Conservation (phyloP, 176 grass and related monocot genomes). For the Juncus effusus region DNA sequence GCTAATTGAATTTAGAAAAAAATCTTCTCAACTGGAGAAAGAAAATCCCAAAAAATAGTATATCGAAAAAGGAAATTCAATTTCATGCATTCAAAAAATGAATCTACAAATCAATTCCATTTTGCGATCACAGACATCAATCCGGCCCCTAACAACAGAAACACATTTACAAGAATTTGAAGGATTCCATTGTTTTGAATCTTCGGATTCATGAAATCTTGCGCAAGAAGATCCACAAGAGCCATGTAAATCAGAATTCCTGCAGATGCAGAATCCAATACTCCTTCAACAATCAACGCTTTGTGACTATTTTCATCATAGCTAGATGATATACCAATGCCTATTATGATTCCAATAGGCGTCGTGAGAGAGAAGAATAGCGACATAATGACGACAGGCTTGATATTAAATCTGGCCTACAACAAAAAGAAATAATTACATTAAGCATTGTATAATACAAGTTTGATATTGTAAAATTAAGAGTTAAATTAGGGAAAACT, state of each 20-base stretch:
- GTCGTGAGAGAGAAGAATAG: conserved; percentile 70
- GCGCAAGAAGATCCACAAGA: conserved; percentile 62
- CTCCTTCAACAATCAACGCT: conserved; percentile 47
- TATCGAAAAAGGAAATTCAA: too few relatives aligned
- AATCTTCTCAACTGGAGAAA: too few relatives aligned
- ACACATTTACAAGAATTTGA: conserved; percentile 44
- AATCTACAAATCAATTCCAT: conserved; percentile 37
- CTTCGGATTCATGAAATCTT: conserved; percentile 66
- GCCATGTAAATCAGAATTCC: conserved; percentile 77
- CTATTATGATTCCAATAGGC: conserved; percentile 48
- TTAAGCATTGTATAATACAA: not conserved
- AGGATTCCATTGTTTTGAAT: conserved; percentile 51
- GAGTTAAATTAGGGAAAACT: not conserved
- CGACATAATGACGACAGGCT: conserved; percentile 40
- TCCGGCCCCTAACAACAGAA: conserved; percentile 43
- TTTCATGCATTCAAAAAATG: too few relatives aligned
- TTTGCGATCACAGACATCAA: conserved; percentile 73
- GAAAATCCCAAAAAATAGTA: too few relatives aligned
- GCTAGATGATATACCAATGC: conserved; percentile 37
- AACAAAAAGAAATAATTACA: not conserved
- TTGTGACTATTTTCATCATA: conserved; percentile 66
- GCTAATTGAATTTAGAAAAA: too few relatives aligned
- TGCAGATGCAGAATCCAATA: conserved; percentile 49
- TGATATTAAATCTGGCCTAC: conserved; percentile 49
- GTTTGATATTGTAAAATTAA: not conserved